Percentiles rank a stretch among this genome's conserved stretches.
Conservation (phyloP, 23 red algal genomes). For the Gracilaria vermiculophylla region DNA sequence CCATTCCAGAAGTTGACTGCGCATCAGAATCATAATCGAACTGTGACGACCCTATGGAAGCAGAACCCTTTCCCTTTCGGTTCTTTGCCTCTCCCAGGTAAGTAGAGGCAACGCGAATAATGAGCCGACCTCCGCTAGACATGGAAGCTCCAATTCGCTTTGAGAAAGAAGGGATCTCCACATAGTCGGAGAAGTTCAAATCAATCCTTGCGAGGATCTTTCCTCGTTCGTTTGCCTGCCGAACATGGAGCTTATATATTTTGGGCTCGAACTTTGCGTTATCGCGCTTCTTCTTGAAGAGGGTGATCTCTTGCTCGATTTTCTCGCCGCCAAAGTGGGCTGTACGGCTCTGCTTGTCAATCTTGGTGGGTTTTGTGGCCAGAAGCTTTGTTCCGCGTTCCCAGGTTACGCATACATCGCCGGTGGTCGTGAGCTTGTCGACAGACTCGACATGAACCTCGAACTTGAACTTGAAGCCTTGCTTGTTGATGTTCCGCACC, state of each 20-base stretch:
- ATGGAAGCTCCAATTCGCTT: conserved; percentile 63
- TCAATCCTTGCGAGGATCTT: conserved; percentile 70
- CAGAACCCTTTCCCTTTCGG: conserved; percentile 27
- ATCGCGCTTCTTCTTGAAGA: conserved; percentile 76
- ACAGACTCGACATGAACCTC: conserved; percentile 62
- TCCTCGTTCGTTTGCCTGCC: conserved; percentile 32
- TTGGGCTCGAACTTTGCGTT: conserved; percentile 56
- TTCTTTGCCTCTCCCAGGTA: conserved; percentile 46
- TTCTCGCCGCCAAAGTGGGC: conserved; percentile 41
- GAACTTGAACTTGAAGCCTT: conserved; percentile 55
- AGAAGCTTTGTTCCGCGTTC: conserved; percentile 63
- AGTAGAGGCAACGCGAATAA: conserved; percentile 41
- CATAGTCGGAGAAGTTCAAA: conserved; percentile 69
- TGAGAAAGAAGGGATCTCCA: conserved; percentile 50
- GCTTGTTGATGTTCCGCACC: conserved; percentile 67
- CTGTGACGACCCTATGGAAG: conserved; percentile 21
- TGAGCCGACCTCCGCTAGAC: conserved; percentile 41
- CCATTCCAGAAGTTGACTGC: conserved; percentile 25
- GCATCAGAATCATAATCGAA: conserved; percentile 35
- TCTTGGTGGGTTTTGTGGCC: conserved; percentile 26
- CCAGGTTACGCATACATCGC: conserved; percentile 65
- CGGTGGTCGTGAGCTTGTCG: conserved; percentile 47
- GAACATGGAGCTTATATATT: conserved; percentile 54
- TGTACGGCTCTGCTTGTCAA: conserved; percentile 51
- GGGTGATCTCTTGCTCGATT: conserved; percentile 59